Evolutionary conservation across 1,284 basidiomycete genomes (phyloP).

Genomic region (Lentinula novae-zelandiae): DNA sequence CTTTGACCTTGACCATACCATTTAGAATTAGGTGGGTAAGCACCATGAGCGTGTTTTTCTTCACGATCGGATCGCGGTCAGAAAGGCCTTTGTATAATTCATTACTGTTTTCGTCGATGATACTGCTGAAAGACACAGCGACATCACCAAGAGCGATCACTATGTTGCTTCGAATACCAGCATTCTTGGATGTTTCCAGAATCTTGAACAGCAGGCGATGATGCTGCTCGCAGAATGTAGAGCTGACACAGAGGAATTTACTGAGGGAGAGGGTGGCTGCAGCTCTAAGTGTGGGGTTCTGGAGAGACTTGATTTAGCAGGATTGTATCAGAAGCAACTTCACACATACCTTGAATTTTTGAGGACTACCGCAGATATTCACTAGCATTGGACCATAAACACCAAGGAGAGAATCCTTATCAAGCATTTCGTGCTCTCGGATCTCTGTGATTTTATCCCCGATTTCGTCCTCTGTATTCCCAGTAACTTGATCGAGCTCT

Average conservation of each 20-base stretch:
- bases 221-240: constrained; percentile 90
- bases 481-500: constrained; percentile 95
- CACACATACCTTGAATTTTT: constrained; percentile 72
- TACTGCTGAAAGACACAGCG: constrained; percentile 92
- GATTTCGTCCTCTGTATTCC: constrained; percentile 98
- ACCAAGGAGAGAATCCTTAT: constrained; percentile 83
- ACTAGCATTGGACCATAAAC: constrained; percentile 89
- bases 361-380: constrained; percentile 85
- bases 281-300: constrained; percentile 86
- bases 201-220: constrained; percentile 90
- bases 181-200: constrained; percentile 85
- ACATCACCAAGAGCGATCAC: constrained; percentile 98
- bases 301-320: constrained; percentile 1
- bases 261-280: constrained; percentile 88
- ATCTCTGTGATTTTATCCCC: constrained; percentile 86
- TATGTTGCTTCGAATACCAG: constrained; percentile 91
- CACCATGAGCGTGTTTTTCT: constrained; percentile 99
- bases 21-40: constrained; percentile 96
- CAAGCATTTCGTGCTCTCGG: constrained; percentile 86
- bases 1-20: constrained; percentile 99
- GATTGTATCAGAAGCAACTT: background rate
- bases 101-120: constrained; percentile 97
- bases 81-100: constrained; percentile 92
- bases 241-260: constrained; percentile 96
- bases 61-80: constrained; percentile 85